Evolutionary conservation across 768 basidiomycete species (phyloP), one percentile per base, ranked within the genome.

Genomic region (Kwoniella bestiolae): DNA sequence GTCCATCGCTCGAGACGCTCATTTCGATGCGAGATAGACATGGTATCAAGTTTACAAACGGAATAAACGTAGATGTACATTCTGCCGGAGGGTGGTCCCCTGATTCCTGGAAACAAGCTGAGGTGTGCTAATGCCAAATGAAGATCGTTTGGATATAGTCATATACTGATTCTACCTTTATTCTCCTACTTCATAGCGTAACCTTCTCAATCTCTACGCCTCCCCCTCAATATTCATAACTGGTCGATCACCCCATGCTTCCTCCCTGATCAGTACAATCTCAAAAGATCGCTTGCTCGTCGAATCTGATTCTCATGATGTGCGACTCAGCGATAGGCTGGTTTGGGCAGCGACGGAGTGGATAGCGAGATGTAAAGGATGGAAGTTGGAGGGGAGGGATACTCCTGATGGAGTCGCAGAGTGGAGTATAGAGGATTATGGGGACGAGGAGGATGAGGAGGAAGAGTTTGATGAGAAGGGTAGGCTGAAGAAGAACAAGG

Each of bases 171-270:
- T 31, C 25, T 63, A 6, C 47, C 6, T 49, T 49, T 49, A 25
- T 49, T 49, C 25, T 6, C 7, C 21, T 23, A 32, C 34, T 3
- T 28, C 29, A 11, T 81, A 93, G 90, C 88, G 84, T 81, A 84
- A 81, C 50, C 87, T 94, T 68, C 73, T 82, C 4, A 97, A 97
- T 79, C 84, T 89, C 56, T 99, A 88, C 82, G 84, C 95, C 60
- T 97, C 94, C 0, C 83, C 95, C 11, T 96, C 94, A 1, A 91
- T 89, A 0, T 87, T 86, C 63, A 91, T 95, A 73, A 95, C 95
- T 66, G 83, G 86, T 23, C 87, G 90, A 44, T 89, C 90, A 6
- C 81, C 84, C 5, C 86, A 86, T 44, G 86, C 90, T 65, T 82
- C 83, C 41, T 82, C 84, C 2, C 84, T 97, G 21, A 89, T 95